phyloP scores from a whole-genome alignment of 1,284 basidiomycete species.

The Cystobasidium slooffiae region DNA sequence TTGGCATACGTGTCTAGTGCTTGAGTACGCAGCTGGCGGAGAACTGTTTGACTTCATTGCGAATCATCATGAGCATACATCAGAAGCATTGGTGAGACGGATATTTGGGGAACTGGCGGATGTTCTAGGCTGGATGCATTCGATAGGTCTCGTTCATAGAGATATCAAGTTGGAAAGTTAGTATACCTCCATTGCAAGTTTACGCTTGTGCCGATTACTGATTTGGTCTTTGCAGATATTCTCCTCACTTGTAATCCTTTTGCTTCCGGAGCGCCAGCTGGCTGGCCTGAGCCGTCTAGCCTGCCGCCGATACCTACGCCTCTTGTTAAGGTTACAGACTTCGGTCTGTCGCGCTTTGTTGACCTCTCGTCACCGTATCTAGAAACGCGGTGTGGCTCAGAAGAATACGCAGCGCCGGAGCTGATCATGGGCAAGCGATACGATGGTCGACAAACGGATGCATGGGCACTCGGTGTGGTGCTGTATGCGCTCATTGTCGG shows the following conservation, averaged over 20 bases:
- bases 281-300: conserved; percentile 56
- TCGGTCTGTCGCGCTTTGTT: conserved; percentile 85
- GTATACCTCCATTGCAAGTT: too few species aligned
- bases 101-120: conserved; percentile 79
- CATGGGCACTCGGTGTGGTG: conserved; percentile 86
- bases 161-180: conserved; percentile 93
- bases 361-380: conserved; percentile 71
- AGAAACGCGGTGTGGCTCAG: conserved; percentile 85
- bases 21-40: conserved; percentile 78
- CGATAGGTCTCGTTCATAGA: conserved; percentile 81
- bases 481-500: conserved; percentile 74
- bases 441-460: conserved; percentile 84
- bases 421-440: conserved; percentile 77
- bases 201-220: too few species aligned
- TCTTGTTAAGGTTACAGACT: conserved; percentile 85
- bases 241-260: conserved; percentile 63
- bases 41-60: conserved; percentile 78
- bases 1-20: conserved; percentile 76
- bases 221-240: conserved; percentile 61
- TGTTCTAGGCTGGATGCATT: conserved; percentile 88
- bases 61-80: conserved; percentile 66
- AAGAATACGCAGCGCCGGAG: conserved; percentile 90
- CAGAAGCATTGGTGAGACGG: conserved; percentile 68
- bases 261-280: conserved; percentile 50
- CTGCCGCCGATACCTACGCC: conserved; percentile 62